Percentiles rank a stretch among this genome's conserved stretches.
Conservation (phyloP, 805 yeast genomes). For the Starmerella stellata region DNA sequence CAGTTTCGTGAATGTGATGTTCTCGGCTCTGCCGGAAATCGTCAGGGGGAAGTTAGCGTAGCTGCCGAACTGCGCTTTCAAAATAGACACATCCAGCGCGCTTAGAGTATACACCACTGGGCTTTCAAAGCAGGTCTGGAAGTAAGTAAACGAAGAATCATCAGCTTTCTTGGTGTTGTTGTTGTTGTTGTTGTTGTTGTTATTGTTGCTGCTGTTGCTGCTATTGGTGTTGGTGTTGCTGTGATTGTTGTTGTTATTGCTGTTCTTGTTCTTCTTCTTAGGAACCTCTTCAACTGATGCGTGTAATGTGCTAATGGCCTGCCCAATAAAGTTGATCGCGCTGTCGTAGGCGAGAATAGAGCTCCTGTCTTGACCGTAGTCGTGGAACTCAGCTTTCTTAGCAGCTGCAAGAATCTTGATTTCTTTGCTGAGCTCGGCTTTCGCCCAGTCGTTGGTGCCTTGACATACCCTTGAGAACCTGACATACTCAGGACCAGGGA, state of each 20-base stretch:
- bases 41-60: slow-evolving; percentile 54
- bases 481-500: slow-evolving; percentile 24
- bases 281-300: slow-evolving; percentile 1
- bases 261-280: slow-evolving; percentile 7
- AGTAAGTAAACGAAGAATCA: slow-evolving; percentile 43
- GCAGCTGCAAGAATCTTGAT: slow-evolving; percentile 34
- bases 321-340: slow-evolving; percentile 9
- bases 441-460: slow-evolving; percentile 39
- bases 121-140: slow-evolving; percentile 58
- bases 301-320: not conserved
- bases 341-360: slow-evolving; percentile 14
- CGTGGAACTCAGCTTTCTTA: slow-evolving; percentile 32
- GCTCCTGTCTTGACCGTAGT: slow-evolving; percentile 10
- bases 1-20: slow-evolving; percentile 41
- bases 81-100: slow-evolving; percentile 59
- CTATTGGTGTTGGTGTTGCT: not conserved
- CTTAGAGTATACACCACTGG: slow-evolving; percentile 51
- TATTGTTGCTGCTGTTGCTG: not conserved
- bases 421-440: slow-evolving; percentile 42
- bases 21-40: slow-evolving; percentile 46
- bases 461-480: slow-evolving; percentile 48
- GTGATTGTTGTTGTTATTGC: not conserved
- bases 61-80: slow-evolving; percentile 41
- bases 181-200: not conserved
- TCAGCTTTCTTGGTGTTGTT: not conserved